Evolutionary conservation across 257 asterid genomes (phyloP), one percentile per base, ranked within the genome.

Genomic region (Penstemon newberryi): DNA sequence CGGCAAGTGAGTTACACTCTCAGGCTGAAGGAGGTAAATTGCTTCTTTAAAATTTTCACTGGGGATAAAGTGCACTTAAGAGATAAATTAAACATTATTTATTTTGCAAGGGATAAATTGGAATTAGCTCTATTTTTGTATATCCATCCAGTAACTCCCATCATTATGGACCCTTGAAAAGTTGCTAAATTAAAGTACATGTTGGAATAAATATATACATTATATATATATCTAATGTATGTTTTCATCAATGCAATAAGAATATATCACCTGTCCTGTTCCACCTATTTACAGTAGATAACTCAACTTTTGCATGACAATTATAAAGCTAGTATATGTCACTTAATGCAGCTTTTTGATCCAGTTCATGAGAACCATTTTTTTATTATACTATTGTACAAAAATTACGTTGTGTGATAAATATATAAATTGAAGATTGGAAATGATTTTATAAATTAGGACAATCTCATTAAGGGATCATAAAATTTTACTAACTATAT

Each of bases 141-240:
- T 59, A 63, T 54, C 58, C 67, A 77, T 71, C 73, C 74, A 60
- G 72, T 70, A 75, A 75, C 78, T 73, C 82, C 76, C 77, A 73
- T 75, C 81, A 73, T 58, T 63, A 63, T 71, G 79, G 78, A 66
- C 60, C 79, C 76, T 70, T 55, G 38, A 4, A 51, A 75, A 75
- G 55, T 79, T 65, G 66, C 63, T 3, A 49, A 71, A 15, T 15
- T 15, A 15, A 57, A 66, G 71, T 59, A 66, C 65, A 55, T 68
- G 73, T 77, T 71, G 76, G 75, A 56, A 75, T 70, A 74, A 72
- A 43, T 25, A 25, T 25, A 25, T 15, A 25, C 33, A 25, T 25
- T 25, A 25, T 25, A 25, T 25, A 25, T 25, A 25, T 1, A 72
- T 55, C 74, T 63, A 62, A 63, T 53, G 54, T 25, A 9, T 13